Evolutionary conservation across 2,329 filamentous ascomycete genomes (phyloP), one percentile per base, ranked within the genome.

Genomic region (Neofusicoccum umdonicola): DNA sequence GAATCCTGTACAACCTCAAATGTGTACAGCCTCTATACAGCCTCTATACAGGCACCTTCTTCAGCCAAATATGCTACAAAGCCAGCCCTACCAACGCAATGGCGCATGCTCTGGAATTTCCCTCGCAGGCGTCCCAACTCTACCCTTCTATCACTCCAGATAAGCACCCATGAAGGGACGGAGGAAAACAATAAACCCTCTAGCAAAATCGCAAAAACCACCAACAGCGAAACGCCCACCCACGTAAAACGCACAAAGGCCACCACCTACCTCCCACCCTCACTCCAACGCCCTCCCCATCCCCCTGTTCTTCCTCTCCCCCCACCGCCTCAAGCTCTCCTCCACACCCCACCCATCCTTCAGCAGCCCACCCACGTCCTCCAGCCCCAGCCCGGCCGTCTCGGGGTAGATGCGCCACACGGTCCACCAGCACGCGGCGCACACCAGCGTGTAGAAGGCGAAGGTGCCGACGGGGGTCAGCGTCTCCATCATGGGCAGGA

Each of bases 331-430:
- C n/a, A 77, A 66, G 65, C 75, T 76, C 63, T 75, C 71, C 50
- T 67, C n/a, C 0, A 81, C 78, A 0, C 91, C 91, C 89, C 89
- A 96, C 5, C 88, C 89, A 66, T 90, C 73, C 69, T 87, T 87
- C 61, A 96, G 77, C 68, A 96, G 77, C 13, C 82, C 84, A 6
- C 90, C 88, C 6, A 91, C 90, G 74, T 94, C 91, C 79, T 97
- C 93, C 6, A 97, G 80, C 67, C 87, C 88, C 73, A 96, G 76
- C 0, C 93, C 92, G 64, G 87, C 90, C 66, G 92, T 96, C 81
- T 97, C 93, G 0, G 93, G 93, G 77, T 97, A 97, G 42, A 93
- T 89, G 34, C 76, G 77, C 85, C 88, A 92, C 11, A 96, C 84
- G 6, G 83, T 79, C 22, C 83, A 72, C 84, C 91, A 95, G 0